Base-by-base conservation (phyloP, 2,329 filamentous ascomycete genomes). In the Fusarium sp. region DNA sequence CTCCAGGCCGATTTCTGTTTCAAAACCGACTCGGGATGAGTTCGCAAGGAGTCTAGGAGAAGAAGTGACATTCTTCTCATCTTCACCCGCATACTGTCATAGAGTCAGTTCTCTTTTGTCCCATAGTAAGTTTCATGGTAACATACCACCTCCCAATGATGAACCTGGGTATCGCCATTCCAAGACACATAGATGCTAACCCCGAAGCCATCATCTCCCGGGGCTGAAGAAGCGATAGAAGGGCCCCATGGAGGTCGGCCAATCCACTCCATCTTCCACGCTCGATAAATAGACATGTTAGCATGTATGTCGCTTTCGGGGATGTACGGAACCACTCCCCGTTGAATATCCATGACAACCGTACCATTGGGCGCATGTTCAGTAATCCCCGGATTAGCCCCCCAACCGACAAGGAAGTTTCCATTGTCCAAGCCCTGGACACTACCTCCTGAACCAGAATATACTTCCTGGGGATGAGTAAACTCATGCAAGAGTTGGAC, bases 321-420 rank as follows among this genome's bases (percentile, higher is more conserved):
- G 4, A 84, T 81, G 75, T 76, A 76, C 61, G 77, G 77, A 85
- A 79, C 30, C 86, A 77, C 14, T 82, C 76, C 32, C 80, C 77
- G 25, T 85, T 74, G 71, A 30, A 74, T 86, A 16, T 84, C 81
- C 7, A 79, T 73, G 1, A 79, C 80, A 69, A 74, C 45, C 27
- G 60, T 64, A 16, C 71, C 71, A 12, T 71, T 65, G 12, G 69
- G 52, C 24, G 66, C 20, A 59, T 85, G 81, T 65, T 85, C 84
- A 4, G 83, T 86, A 40, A 86, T 70, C 7, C 81, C 83, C 1
- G 84, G 84, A 34, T 82, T 82, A 2, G 81, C 81, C 4, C 88
- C 87, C 87, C 87, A 90, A 61, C 86, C 86, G 54, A 90, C 82
- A 42, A 90, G 78, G 14, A 83, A 82, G 61, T 88, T 85, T 32